These are phyloP conservation scores for Aspergillus sp. DNA, from an alignment of 2,329 filamentous ascomycete genomes.

Conservation along the genomic window DNA sequence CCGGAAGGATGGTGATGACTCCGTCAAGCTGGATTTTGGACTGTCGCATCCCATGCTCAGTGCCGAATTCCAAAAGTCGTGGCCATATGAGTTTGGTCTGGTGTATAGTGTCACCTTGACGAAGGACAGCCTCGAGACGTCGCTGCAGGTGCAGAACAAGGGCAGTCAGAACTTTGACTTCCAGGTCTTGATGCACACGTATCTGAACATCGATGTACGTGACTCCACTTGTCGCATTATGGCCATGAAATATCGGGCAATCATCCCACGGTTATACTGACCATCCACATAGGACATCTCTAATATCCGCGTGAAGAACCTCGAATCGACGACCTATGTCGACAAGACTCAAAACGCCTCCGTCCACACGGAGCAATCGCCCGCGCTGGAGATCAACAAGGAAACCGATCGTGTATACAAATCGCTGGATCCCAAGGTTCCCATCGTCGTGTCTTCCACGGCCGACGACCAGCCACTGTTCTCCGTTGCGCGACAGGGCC, in stretches of 20 bases:
- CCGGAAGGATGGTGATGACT: conserved; percentile 54
- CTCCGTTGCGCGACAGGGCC: conserved; percentile 76
- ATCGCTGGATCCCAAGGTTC: conserved; percentile 52
- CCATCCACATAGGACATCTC: conserved; percentile 68
- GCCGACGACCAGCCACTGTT: conserved; percentile 63
- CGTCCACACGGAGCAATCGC: conserved; percentile 63
- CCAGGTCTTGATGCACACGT: conserved; percentile 88
- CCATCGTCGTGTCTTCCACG: conserved; percentile 33
- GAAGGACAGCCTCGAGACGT: conserved; percentile 72
- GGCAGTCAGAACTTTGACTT: conserved; percentile 81
- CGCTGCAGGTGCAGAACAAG: conserved; percentile 85
- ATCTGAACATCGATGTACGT: conserved; percentile 75
- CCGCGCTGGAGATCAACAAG: conserved; percentile 66
- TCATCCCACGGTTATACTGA: background rate
- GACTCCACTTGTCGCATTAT: background rate
- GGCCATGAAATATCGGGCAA: background rate
- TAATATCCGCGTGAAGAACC: conserved; percentile 68
- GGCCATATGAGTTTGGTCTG: conserved; percentile 84
- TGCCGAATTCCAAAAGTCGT: conserved; percentile 66
- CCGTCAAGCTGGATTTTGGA: conserved; percentile 94
- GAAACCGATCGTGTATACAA: conserved; percentile 91
- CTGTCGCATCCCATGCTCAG: conserved; percentile 72
- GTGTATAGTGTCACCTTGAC: conserved; percentile 90
- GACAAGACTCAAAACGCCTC: conserved; percentile 76
- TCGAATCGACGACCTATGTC: conserved; percentile 72